Evolutionary conservation across 2,329 filamentous ascomycete species (phyloP).

Genomic region (Passalora sequoiae): DNA sequence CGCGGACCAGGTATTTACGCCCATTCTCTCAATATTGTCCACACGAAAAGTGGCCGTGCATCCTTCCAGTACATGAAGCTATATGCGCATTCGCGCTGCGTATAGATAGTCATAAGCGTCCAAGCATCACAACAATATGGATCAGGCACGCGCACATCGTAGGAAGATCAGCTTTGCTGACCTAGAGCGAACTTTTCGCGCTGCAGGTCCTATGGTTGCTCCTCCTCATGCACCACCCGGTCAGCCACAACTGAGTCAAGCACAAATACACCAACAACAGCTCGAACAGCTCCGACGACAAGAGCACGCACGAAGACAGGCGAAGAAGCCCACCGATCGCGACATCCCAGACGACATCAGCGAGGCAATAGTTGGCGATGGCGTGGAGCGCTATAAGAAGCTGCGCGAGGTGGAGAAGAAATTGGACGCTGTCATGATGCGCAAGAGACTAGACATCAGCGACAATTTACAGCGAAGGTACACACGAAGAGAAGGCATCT

Average conservation of each 20-base stretch:
- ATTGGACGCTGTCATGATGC: conserved; percentile 86
- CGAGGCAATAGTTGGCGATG: conserved; percentile 76
- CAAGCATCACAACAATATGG: conserved; percentile 19
- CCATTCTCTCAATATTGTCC: no score
- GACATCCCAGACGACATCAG: conserved; percentile 80
- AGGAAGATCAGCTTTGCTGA: conserved; percentile 47
- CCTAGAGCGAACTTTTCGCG: conserved; percentile 43
- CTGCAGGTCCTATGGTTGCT: conserved; percentile 42
- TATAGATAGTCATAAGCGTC: no score
- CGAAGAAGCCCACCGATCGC: conserved; percentile 88
- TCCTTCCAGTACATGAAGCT: no score
- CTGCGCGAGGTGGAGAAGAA: conserved; percentile 81
- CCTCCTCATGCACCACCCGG: conserved; percentile 24
- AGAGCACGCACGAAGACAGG: conserved; percentile 66
- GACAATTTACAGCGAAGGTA: conserved; percentile 67
- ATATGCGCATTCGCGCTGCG: no score
- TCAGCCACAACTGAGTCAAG: conserved; percentile 45
- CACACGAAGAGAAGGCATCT: conserved; percentile 57
- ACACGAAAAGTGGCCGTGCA: no score
- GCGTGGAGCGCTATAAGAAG: conserved; percentile 73
- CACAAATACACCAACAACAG: conserved; percentile 45
- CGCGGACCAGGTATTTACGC: no score
- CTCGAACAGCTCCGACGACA: conserved; percentile 40
- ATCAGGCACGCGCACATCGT: conserved; percentile 22
- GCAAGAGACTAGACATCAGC: conserved; percentile 85